Evolutionary conservation across 371 early-diverging fungal species (phyloP).

Genomic region (Entomophthora muscae): DNA sequence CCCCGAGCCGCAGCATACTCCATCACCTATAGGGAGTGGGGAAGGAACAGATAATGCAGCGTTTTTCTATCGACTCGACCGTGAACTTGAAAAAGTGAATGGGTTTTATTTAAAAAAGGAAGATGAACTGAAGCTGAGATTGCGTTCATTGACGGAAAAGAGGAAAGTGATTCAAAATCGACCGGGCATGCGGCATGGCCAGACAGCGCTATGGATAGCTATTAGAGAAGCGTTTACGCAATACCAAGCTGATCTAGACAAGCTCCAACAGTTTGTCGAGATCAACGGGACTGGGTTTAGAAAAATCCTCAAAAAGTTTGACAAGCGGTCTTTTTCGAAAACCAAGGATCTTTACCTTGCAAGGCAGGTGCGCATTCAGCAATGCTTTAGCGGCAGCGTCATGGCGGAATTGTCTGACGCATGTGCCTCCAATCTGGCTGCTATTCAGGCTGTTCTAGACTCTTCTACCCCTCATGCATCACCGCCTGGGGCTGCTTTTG

Average conservation of each 20-base stretch:
- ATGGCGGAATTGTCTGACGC: conserved; percentile 74
- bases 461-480: conserved; percentile 14
- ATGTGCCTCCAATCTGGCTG: conserved; percentile 44
- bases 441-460: conserved; percentile 29
- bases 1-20: neutral
- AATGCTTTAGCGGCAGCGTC: conserved; percentile 83
- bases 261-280: conserved; percentile 92
- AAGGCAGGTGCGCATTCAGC: conserved; percentile 86
- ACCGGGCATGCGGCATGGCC: conserved; percentile 28
- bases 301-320: conserved; percentile 96
- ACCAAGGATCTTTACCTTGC: conserved; percentile 90
- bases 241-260: conserved; percentile 81
- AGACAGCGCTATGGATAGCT: conserved; percentile 34
- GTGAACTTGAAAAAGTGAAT: conserved; percentile 72
- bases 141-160: conserved; percentile 55
- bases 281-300: conserved; percentile 87
- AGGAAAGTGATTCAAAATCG: conserved; percentile 50
- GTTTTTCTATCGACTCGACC: conserved; percentile 66
- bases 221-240: conserved; percentile 75
- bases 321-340: conserved; percentile 83
- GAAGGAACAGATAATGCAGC: conserved; percentile 53
- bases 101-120: conserved; percentile 66
- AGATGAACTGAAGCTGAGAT: conserved; percentile 53
- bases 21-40: neutral
- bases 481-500: neutral